Conservation (phyloP, 441 rosid genomes). For the Omphalea diandra region DNA sequence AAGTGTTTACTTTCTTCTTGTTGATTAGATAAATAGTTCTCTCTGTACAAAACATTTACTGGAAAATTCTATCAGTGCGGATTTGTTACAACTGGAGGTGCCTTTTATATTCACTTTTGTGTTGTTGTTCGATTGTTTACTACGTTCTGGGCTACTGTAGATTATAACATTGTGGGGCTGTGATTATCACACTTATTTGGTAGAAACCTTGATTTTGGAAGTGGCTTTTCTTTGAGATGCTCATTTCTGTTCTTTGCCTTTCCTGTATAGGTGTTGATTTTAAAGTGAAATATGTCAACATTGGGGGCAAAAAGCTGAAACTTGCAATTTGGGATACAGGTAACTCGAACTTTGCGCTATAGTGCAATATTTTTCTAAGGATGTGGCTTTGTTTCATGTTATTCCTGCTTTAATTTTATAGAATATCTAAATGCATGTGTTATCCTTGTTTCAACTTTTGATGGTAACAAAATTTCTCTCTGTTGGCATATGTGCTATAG, state of each 20-base stretch:
- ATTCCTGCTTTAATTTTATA: not conserved
- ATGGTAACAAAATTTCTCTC: not conserved
- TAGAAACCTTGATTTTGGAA: not conserved
- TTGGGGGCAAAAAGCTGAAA: constrained; percentile 61
- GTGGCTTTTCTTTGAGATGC: not conserved
- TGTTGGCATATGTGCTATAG: not conserved
- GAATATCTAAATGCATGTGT: not conserved
- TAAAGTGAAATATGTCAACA: constrained; percentile 42
- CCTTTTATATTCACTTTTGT: not conserved
- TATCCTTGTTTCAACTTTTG: not conserved
- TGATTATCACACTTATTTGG: not conserved
- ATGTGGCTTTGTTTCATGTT: not conserved
- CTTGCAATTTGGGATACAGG: constrained; percentile 84
- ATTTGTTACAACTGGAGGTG: not conserved
- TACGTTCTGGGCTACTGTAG: not conserved
- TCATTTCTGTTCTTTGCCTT: not conserved
- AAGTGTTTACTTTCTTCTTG: not conserved
- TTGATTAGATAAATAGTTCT: not conserved
- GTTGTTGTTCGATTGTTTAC: not conserved
- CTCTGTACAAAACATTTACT: not conserved
- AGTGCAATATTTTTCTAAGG: not conserved
- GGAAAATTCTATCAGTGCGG: not conserved
- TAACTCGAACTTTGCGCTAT: constrained; percentile 17
- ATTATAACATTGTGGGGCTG: not conserved
- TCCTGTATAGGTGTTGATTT: constrained; percentile 2